phyloP scores from a whole-genome alignment of 805 yeast genomes.

The Cephaloascus fragrans region DNA sequence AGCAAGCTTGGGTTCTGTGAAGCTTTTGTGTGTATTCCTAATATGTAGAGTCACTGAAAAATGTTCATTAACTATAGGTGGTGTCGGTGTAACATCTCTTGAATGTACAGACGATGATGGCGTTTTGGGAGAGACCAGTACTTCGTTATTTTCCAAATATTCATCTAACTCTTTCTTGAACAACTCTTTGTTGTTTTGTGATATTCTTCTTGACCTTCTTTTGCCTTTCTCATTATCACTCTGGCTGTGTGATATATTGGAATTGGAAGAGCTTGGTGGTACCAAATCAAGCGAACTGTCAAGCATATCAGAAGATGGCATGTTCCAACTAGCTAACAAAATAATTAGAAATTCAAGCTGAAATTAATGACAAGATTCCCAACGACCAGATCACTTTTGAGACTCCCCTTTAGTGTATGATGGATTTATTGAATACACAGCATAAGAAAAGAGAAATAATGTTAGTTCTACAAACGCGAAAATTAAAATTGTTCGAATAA shows the following conservation, averaged over 20 bases:
- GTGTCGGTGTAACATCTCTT: background rate
- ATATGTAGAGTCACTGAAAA: background rate
- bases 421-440: no score
- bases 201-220: background rate
- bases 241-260: background rate
- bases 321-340: no score
- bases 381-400: no score
- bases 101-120: background rate
- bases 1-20: constrained; percentile 51
- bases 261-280: background rate
- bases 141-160: background rate
- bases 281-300: background rate
- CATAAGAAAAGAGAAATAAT: no score
- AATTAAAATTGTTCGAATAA: no score
- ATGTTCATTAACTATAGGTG: background rate
- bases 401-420: no score
- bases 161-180: constrained; percentile 6
- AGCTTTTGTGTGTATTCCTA: constrained; percentile 11
- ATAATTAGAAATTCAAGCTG: no score
- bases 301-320: background rate
- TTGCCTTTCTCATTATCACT: background rate
- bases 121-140: background rate
- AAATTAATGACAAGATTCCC: no score
- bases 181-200: constrained; percentile 4
- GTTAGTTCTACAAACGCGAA: no score